phyloP scores from a whole-genome alignment of 2,329 filamentous ascomycete genomes.

The Pseudogymnoascus pannorum region DNA sequence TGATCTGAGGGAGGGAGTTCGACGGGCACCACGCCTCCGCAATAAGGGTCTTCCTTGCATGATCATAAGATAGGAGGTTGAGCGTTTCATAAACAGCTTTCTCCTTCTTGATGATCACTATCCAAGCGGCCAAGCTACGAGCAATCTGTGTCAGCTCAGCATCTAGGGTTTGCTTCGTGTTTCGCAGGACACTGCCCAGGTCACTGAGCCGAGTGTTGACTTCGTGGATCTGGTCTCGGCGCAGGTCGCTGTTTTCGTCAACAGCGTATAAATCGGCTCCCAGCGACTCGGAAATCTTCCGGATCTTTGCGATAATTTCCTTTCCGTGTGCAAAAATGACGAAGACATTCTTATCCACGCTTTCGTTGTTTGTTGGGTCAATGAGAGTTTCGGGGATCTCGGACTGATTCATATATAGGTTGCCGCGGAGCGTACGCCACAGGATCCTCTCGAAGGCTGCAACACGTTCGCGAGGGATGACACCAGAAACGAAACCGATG shows the following conservation, averaged over 20 bases:
- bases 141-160: constrained; percentile 91
- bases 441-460: constrained; percentile 94
- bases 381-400: constrained; percentile 92
- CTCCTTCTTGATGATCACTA: constrained; percentile 96
- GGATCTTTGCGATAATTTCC: constrained; percentile 96
- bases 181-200: constrained; percentile 83
- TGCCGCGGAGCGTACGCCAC: constrained; percentile 93
- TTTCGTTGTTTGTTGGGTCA: constrained; percentile 86
- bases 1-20: constrained; percentile 80
- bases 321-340: constrained; percentile 99
- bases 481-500: constrained; percentile 95
- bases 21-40: constrained; percentile 97
- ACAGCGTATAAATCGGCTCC: constrained; percentile 94
- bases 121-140: constrained; percentile 88
- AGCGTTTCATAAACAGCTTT: constrained; percentile 95
- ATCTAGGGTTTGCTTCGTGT: constrained; percentile 90
- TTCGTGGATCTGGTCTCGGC: constrained; percentile 93
- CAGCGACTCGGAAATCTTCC: constrained; percentile 97
- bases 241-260: constrained; percentile 92
- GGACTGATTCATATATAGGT: constrained; percentile 99
- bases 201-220: constrained; percentile 91
- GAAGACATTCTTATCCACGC: constrained; percentile 94
- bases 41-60: constrained; percentile 89
- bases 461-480: constrained; percentile 87
- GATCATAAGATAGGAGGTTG: constrained; percentile 95